Evolutionary conservation across 805 yeast genomes (phyloP).

Genomic region (Myxozyma udenii): DNA sequence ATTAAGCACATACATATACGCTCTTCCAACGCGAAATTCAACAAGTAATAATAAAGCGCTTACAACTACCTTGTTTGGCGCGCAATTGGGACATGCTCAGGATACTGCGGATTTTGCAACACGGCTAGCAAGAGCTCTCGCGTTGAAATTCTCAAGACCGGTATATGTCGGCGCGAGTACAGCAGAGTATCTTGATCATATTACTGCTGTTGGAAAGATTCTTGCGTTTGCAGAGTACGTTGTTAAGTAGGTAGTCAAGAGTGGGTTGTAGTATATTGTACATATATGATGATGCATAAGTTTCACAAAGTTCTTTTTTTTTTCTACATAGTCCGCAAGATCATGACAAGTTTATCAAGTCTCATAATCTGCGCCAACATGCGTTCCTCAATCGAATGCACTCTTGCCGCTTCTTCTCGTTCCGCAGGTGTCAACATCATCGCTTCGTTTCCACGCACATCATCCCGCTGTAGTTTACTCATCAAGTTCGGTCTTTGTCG

Average conservation of each 20-base stretch:
- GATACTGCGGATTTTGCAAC: slow-evolving; percentile 25
- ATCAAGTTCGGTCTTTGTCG: slow-evolving; percentile 62
- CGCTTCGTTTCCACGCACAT: slow-evolving; percentile 75
- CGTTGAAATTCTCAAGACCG: slow-evolving; percentile 12
- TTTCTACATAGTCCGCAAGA: slow-evolving; percentile 37
- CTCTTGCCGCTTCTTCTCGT: slow-evolving; percentile 61
- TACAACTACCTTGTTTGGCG: slow-evolving; percentile 22
- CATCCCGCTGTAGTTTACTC: slow-evolving; percentile 82
- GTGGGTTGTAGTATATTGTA: no score
- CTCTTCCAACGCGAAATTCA: slow-evolving; percentile 6
- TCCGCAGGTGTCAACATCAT: slow-evolving; percentile 74
- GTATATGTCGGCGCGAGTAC: slow-evolving; percentile 24
- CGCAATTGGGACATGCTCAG: slow-evolving; percentile 4
- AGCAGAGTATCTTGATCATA: slow-evolving; percentile 11
- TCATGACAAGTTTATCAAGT: slow-evolving; percentile 40
- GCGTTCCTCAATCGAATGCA: slow-evolving; percentile 40
- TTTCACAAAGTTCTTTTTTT: not conserved
- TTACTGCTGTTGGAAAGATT: slow-evolving; percentile 15
- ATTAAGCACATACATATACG: slow-evolving; percentile 14
- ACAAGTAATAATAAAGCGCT: not conserved
- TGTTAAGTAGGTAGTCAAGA: no score
- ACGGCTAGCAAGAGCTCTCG: slow-evolving; percentile 13
- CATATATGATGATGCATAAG: not conserved
- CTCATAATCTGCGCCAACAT: slow-evolving; percentile 37
- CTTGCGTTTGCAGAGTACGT: slow-evolving; percentile 13